Percentiles rank a stretch among this genome's conserved stretches.
These are phyloP conservation scores for Penicillium canariense DNA, from an alignment of 495 filamentous ascomycete species.

Conservation along the genomic window DNA sequence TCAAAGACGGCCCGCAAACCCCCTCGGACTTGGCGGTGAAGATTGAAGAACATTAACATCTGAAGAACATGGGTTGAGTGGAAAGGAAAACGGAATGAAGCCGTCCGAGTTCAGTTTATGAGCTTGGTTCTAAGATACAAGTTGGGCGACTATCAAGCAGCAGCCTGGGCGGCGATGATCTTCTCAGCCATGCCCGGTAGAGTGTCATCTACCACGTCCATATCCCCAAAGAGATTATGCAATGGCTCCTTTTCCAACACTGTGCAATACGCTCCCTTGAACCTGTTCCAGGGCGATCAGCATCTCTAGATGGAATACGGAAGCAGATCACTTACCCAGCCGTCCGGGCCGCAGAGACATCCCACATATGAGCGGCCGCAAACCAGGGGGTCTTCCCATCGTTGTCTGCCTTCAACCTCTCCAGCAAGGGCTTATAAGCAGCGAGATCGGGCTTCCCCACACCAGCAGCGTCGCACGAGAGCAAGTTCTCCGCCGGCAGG, in stretches of 20 bases:
- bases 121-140: not conserved
- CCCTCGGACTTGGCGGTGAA: too few relatives aligned
- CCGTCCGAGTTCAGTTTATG: not conserved
- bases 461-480: conserved; percentile 30
- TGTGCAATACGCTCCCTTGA: conserved; percentile 35
- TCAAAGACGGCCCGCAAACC: too few relatives aligned
- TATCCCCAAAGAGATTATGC: conserved; percentile 34
- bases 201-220: conserved; percentile 41
- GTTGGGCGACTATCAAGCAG: not conserved
- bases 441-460: conserved; percentile 34
- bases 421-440: conserved; percentile 28
- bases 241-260: conserved; percentile 37
- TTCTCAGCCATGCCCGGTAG: conserved; percentile 40
- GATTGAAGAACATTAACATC: too few relatives aligned
- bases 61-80: too few relatives aligned
- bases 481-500: conserved; percentile 35
- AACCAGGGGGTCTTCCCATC: conserved; percentile 32
- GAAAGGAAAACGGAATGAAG: too few relatives aligned
- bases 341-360: conserved; percentile 33
- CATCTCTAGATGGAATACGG: not conserved
- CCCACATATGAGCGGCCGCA: conserved; percentile 41
- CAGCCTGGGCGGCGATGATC: conserved; percentile 29
- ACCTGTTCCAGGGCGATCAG: conserved; percentile 17
- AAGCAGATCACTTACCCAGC: conserved; percentile 22
- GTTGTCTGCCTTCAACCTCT: conserved; percentile 20